A percentile compares a stretch with the other conserved stretches of the same genome.
phyloP scores from a whole-genome alignment of 2,329 filamentous ascomycete species.

The Diplodia seriata region DNA sequence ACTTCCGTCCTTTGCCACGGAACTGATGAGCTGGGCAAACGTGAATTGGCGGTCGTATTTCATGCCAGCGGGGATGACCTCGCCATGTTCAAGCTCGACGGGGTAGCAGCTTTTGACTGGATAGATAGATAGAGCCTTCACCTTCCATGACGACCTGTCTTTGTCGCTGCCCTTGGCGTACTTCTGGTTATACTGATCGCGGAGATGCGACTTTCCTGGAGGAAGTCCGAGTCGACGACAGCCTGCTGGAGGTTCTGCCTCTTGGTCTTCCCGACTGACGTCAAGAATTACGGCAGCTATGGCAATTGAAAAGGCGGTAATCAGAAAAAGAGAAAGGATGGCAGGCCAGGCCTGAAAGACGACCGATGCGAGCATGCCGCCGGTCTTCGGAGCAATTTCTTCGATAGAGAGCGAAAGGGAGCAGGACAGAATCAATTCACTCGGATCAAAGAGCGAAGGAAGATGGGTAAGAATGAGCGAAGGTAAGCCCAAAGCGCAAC shows the following conservation, averaged over 20 bases:
- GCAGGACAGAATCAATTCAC: neutral
- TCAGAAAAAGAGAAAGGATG: neutral
- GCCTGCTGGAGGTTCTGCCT: slow-evolving; percentile 47
- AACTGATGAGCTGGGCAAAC: slow-evolving; percentile 70
- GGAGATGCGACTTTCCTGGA: slow-evolving; percentile 57
- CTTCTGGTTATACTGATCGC: slow-evolving; percentile 62
- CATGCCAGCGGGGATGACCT: slow-evolving; percentile 71
- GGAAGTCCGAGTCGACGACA: slow-evolving; percentile 61
- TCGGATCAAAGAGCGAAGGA: neutral
- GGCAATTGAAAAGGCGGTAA: neutral
- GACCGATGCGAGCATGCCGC: slow-evolving; percentile 45
- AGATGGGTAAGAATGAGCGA: neutral
- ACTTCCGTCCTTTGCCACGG: slow-evolving; percentile 48
- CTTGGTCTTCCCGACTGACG: slow-evolving; percentile 10
- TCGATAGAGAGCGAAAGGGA: neutral
- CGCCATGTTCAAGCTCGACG: slow-evolving; percentile 72
- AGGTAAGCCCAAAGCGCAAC: neutral
- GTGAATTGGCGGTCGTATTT: slow-evolving; percentile 83
- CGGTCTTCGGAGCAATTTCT: slow-evolving; percentile 36
- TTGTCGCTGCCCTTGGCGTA: slow-evolving; percentile 46
- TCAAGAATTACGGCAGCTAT: slow-evolving; percentile 19
- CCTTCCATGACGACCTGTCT: slow-evolving; percentile 41
- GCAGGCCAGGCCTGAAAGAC: slow-evolving; percentile 33
- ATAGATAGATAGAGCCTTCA: slow-evolving; percentile 79
- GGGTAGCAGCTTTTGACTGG: slow-evolving; percentile 83